phyloP scores from a whole-genome alignment of 108 stramenopile genomes.

The Cyclotella atomus region DNA sequence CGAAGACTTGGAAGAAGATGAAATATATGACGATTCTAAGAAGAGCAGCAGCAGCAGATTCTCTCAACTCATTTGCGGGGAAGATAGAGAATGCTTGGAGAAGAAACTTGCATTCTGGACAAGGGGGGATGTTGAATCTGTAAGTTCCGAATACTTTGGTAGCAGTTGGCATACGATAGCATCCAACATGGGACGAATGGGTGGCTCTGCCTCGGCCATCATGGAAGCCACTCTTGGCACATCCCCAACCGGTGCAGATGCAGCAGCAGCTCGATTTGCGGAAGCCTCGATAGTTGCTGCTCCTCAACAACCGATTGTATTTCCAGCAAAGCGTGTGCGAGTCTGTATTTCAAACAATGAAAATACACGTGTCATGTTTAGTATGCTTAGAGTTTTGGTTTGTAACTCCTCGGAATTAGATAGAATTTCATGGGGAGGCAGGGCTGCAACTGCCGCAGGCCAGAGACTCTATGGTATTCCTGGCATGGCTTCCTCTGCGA shows the following conservation, averaged over 20 bases:
- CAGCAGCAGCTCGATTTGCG: conserved; percentile 7
- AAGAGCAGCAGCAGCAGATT: neutral
- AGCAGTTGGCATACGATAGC: conserved; percentile 17
- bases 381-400: conserved; percentile 81
- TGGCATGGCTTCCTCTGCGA: conserved; percentile 22
- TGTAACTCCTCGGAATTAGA: conserved; percentile 72
- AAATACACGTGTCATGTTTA: conserved; percentile 85
- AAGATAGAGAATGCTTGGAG: conserved; percentile 28
- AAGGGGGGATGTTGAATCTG: conserved; percentile 67
- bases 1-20: conserved; percentile 65
- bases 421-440: conserved; percentile 46
- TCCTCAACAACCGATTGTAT: conserved; percentile 17
- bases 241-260: neutral
- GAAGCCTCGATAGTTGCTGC: conserved; percentile 12
- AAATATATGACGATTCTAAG: neutral
- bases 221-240: conserved; percentile 4
- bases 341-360: conserved; percentile 97
- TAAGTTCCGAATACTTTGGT: neutral
- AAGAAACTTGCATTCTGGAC: conserved; percentile 91
- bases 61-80: neutral
- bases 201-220: neutral
- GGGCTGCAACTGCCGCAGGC: neutral
- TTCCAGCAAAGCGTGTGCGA: conserved; percentile 80
- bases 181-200: conserved; percentile 1
- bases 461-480: conserved; percentile 50